Percentiles rank a stretch among this genome's conserved stretches.
Conservation (phyloP, 1,284 basidiomycete species). For the Sanghuangporus sanghuang region DNA sequence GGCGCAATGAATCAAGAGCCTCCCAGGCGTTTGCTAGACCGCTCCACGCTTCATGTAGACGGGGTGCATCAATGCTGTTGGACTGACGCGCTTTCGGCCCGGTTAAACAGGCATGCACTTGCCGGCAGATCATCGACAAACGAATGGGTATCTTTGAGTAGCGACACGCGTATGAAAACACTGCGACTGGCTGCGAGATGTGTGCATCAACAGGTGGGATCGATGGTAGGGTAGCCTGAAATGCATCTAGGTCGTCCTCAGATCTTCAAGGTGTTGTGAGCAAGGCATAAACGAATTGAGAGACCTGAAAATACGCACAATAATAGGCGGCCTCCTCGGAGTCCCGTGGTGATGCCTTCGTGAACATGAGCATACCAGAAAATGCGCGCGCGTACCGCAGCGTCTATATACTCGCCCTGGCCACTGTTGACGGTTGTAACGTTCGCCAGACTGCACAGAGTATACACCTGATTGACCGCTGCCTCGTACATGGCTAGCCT, state of each 20-base stretch:
- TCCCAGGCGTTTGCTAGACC: conserved; percentile 77
- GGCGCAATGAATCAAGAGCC: conserved; percentile 65
- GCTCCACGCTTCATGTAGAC: conserved; percentile 72
- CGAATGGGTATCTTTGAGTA: conserved; percentile 63
- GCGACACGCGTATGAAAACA: conserved; percentile 33
- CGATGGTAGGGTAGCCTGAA: conserved; percentile 58
- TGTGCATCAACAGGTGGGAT: conserved; percentile 39
- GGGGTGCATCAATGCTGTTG: conserved; percentile 53
- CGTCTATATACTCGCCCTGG: conserved; percentile 52
- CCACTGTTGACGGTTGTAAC: conserved; percentile 43
- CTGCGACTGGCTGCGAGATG: conserved; percentile 30
- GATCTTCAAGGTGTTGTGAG: conserved; percentile 32
- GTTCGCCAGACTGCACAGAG: conserved; percentile 55
- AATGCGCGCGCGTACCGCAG: conserved; percentile 63
- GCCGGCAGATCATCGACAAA: conserved; percentile 66
- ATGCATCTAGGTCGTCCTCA: conserved; percentile 63
- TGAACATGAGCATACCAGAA: conserved; percentile 85
- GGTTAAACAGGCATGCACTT: conserved; percentile 70
- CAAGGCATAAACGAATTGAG: conserved; percentile 17
- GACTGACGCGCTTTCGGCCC: conserved; percentile 62
- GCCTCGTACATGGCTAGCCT: conserved; percentile 56
- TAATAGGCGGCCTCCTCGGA: conserved; percentile 72
- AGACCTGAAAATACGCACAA: conserved; percentile 44
- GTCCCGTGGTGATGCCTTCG: conserved; percentile 74
- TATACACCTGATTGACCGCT: conserved; percentile 61